Conservation (phyloP, 1,284 basidiomycete genomes). For the Apiotrichum mycotoxinovorans region DNA sequence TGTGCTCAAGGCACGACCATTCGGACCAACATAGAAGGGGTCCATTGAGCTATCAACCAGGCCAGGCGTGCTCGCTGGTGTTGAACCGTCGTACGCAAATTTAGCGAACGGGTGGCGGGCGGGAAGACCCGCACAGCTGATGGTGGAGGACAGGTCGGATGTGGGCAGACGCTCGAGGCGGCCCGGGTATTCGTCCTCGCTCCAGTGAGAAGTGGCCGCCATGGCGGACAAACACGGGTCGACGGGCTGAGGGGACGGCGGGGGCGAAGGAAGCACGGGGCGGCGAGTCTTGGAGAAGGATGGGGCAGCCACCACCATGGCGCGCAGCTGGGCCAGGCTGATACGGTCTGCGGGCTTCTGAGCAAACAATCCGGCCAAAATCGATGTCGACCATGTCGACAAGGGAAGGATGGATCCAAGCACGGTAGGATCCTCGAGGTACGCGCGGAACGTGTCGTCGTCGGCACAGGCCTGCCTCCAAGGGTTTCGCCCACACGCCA, state of each 20-base stretch:
- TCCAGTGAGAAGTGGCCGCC: conserved; percentile 1
- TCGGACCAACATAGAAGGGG: background rate
- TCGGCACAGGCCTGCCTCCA: conserved; percentile 72
- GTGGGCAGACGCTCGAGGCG: background rate
- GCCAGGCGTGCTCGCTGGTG: conserved; percentile 8
- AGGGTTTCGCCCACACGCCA: conserved; percentile 81
- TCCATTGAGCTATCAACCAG: conserved; percentile 2
- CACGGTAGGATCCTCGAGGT: conserved; percentile 63
- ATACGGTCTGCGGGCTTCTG: conserved; percentile 56
- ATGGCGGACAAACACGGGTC: conserved; percentile 1
- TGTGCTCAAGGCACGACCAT: background rate
- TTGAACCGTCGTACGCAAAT: background rate
- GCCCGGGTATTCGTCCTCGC: background rate
- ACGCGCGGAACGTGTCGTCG: conserved; percentile 71
- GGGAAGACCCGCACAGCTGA: background rate
- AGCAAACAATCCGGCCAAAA: conserved; percentile 61
- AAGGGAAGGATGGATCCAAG: conserved; percentile 70
- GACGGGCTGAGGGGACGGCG: background rate
- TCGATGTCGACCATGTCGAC: conserved; percentile 49
- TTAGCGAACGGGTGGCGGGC: background rate
- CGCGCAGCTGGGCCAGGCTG: conserved; percentile 61
- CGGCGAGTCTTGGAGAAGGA: conserved; percentile 58
- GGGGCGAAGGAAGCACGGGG: conserved; percentile 1
- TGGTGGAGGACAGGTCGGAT: too few relatives aligned
- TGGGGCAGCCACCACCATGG: conserved; percentile 58